Evolutionary conservation across 305 asterid species (phyloP).

Genomic region (Ruellia speciosa): DNA sequence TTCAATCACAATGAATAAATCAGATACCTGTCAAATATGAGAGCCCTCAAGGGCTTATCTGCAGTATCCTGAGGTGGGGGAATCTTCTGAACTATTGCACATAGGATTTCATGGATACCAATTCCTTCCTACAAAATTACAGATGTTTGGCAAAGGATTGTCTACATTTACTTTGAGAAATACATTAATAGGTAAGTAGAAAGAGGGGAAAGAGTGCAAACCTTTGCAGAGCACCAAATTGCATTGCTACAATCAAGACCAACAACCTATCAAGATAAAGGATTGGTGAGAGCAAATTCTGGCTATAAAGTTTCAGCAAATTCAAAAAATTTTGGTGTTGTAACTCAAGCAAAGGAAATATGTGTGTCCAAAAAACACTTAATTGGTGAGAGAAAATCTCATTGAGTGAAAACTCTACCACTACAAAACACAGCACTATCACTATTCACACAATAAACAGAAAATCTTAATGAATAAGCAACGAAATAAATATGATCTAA

Average conservation of each 20-base stretch:
- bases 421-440: not conserved
- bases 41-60: constrained; percentile 85
- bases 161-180: not conserved
- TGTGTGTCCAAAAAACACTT: not conserved
- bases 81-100: constrained; percentile 76
- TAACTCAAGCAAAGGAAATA: constrained; percentile 4
- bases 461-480: constrained; percentile 10
- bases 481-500: constrained; percentile 16
- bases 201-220: constrained; percentile 23
- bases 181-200: constrained; percentile 9
- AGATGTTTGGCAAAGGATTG: constrained; percentile 6
- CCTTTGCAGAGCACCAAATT: constrained; percentile 95
- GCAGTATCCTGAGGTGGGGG: constrained; percentile 81
- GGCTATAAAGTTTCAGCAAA: not conserved
- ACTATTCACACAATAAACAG: not conserved
- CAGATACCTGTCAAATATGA: constrained; percentile 94
- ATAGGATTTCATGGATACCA: constrained; percentile 73
- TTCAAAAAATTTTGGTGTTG: constrained; percentile 23
- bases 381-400: constrained; percentile 1
- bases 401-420: not conserved
- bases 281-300: not conserved
- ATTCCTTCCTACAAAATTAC: constrained; percentile 70
- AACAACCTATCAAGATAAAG: constrained; percentile 51
- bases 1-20: constrained; percentile 46
- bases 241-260: constrained; percentile 96